These are phyloP conservation scores for Diplodia corticola DNA, from an alignment of 2,329 filamentous ascomycete genomes.

Conservation along the genomic window DNA sequence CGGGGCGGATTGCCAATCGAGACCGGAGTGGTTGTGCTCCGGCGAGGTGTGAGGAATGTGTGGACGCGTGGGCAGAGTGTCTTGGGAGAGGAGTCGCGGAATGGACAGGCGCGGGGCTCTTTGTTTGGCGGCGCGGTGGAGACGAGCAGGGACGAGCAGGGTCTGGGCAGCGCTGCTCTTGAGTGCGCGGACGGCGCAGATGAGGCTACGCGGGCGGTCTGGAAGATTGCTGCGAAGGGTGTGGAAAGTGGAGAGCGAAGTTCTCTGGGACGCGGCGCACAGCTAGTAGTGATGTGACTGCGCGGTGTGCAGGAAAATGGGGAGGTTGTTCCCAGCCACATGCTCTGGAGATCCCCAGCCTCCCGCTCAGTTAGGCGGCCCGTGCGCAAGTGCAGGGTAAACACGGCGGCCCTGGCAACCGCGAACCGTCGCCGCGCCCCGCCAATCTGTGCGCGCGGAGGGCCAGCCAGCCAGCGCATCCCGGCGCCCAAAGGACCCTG, in stretches of 20 bases:
- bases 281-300: slow-evolving; percentile 17
- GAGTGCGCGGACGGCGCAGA: not conserved
- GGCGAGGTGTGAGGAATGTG: not conserved
- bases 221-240: not conserved
- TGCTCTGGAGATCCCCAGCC: slow-evolving; percentile 9
- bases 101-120: not conserved
- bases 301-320: slow-evolving; percentile 17
- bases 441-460: slow-evolving; percentile 17
- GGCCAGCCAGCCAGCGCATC: not conserved
- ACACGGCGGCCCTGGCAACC: slow-evolving; percentile 20
- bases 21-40: not conserved
- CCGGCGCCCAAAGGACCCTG: not conserved
- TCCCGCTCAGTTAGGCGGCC: not conserved
- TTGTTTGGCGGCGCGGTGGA: not conserved
- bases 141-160: not conserved
- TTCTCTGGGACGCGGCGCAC: not conserved
- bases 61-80: not conserved
- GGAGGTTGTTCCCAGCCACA: slow-evolving; percentile 21
- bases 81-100: not conserved
- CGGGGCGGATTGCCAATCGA: not conserved
- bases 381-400: not conserved
- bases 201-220: not conserved
- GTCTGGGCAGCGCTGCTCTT: not conserved
- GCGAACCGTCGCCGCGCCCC: not conserved
- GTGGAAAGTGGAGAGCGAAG: slow-evolving; percentile 21